These are phyloP conservation scores for Rhizopogon roseolus DNA, from an alignment of 768 basidiomycete species.

Conservation along the genomic window DNA sequence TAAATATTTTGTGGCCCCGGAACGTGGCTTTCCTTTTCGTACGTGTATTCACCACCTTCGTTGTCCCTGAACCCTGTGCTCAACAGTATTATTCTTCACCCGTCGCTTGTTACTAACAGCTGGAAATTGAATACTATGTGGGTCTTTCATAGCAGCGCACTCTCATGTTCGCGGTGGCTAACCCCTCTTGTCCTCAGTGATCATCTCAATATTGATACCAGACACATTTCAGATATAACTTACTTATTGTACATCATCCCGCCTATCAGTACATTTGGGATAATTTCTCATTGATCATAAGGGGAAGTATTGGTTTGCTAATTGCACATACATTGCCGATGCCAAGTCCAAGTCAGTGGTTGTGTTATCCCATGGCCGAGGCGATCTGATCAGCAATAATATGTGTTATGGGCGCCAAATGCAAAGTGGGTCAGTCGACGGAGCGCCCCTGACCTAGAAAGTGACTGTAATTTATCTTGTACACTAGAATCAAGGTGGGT, in stretches of 20 bases:
- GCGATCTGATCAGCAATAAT: neutral
- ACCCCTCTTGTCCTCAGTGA: conserved; percentile 1
- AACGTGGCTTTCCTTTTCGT: conserved; percentile 90
- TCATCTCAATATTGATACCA: neutral
- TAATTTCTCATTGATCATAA: neutral
- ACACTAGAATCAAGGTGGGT: no score
- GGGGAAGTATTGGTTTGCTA: neutral
- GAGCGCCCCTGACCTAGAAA: neutral
- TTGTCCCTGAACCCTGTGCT: conserved; percentile 1
- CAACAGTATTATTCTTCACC: neutral
- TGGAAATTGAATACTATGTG: conserved; percentile 95
- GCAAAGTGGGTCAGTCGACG: neutral
- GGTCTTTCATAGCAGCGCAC: conserved; percentile 26
- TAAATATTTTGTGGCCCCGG: conserved; percentile 84
- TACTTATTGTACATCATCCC: neutral
- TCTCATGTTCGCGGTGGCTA: neutral
- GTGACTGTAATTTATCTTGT: neutral
- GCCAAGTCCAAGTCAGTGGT: neutral
- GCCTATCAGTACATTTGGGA: neutral
- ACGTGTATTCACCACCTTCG: conserved; percentile 32
- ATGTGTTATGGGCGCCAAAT: neutral
- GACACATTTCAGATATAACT: neutral
- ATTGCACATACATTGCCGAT: neutral
- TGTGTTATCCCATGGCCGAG: neutral
- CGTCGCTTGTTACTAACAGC: conserved; percentile 36